These are phyloP conservation scores for Agaricus blazei DNA, from an alignment of 768 basidiomycete genomes.

Conservation along the genomic window DNA sequence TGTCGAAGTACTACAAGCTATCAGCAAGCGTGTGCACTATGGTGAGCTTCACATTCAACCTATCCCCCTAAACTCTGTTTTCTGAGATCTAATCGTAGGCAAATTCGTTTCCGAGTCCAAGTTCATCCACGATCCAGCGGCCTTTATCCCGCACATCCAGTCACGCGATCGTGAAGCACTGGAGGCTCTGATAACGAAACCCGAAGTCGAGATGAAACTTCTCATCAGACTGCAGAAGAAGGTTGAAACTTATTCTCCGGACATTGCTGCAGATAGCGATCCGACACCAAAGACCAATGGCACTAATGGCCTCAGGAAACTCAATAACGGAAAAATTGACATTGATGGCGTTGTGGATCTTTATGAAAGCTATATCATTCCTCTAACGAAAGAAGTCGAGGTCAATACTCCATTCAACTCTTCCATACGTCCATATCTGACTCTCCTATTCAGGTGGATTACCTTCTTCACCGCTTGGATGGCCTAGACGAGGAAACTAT, in stretches of 20 bases:
- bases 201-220: slow-evolving; percentile 86
- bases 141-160: slow-evolving; percentile 90
- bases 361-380: slow-evolving; percentile 95
- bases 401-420: slow-evolving; percentile 36
- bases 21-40: slow-evolving; percentile 97
- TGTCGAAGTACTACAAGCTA: slow-evolving; percentile 94
- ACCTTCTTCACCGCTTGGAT: slow-evolving; percentile 85
- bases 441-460: slow-evolving; percentile 68
- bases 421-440: neutral
- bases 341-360: slow-evolving; percentile 89
- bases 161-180: slow-evolving; percentile 73
- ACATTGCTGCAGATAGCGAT: slow-evolving; percentile 67
- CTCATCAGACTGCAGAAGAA: slow-evolving; percentile 85
- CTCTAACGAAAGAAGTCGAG: slow-evolving; percentile 97
- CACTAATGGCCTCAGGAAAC: slow-evolving; percentile 27
- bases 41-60: slow-evolving; percentile 44
- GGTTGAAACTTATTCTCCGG: slow-evolving; percentile 72
- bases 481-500: slow-evolving; percentile 81
- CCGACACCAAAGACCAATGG: slow-evolving; percentile 20
- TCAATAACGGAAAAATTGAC: slow-evolving; percentile 67
- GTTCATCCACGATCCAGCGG: slow-evolving; percentile 78
- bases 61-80: neutral
- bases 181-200: slow-evolving; percentile 91
- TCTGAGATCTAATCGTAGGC: slow-evolving; percentile 42
- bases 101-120: slow-evolving; percentile 99